Base-by-base conservation (phyloP, 192 early-diverging fungal genomes). In the Backusella morwellensis region DNA sequence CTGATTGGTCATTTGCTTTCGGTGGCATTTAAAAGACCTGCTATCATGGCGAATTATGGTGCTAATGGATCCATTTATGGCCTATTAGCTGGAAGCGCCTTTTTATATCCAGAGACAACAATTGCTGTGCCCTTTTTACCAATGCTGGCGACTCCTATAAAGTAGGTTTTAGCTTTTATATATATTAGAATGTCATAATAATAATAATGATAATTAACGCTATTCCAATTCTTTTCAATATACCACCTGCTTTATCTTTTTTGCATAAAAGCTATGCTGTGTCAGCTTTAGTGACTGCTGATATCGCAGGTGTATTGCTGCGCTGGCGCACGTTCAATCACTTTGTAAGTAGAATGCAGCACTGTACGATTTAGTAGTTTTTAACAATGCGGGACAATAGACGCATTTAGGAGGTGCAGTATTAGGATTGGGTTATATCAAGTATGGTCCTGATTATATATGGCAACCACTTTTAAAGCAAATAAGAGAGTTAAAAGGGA, bases 51-150 rank as follows among this genome's bases (percentile, higher is more conserved):
- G 0, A 86, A 87, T 29, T 81, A 96, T 40, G 95, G 96, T 17
- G 95, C 96, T 11, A 92, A 89, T 74, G 96, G 96, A 0, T 95
- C 93, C 3, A 80, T 96, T 26, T 97, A 90, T 77, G 90, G 90
- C 14, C 87, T 93, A 35, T 42, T 97, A 7, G 85, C 88, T 29
- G 86, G 86, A 0, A 86, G 84, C 4, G 88, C 90, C 34, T 80
- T 87, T 36, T 26, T 88, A 70, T 85, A 86, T 35, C 93, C 93
- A 2, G 74, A 91, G 36, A 76, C 88, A 6, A 81, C 81, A 19
- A 82, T 93, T 0, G 83, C 81, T 35, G 74, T 93, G 7, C 86
- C 92, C 11, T 92, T 93, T 74, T 77, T 93, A 32, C 86, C 90
- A 17, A 87, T 86, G 59, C 19, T 88, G 3, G 85, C 85, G 5